Conservation (phyloP, 179 eudicot genomes). For the Beta macrorhiza region DNA sequence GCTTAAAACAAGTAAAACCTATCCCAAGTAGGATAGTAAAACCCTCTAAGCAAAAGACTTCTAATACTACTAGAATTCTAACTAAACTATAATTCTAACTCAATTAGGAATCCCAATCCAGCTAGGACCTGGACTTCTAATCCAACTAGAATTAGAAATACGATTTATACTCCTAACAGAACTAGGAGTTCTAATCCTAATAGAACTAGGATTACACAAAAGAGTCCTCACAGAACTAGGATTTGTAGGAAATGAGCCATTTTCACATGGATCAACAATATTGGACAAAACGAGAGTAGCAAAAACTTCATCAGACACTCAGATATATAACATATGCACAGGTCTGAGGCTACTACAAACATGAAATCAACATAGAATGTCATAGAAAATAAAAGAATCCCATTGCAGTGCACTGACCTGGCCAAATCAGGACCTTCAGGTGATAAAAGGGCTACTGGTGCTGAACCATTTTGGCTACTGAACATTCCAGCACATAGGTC, state of each 20-base stretch:
- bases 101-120: too few relatives aligned
- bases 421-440: constrained; percentile 37
- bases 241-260: neutral
- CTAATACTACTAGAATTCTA: too few relatives aligned
- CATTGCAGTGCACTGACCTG: constrained; percentile 41
- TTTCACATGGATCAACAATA: neutral
- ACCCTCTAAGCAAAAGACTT: too few relatives aligned
- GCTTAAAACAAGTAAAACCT: too few relatives aligned
- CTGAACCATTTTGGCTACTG: constrained; percentile 31
- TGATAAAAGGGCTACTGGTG: constrained; percentile 25
- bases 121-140: too few relatives aligned
- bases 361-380: neutral
- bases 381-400: neutral
- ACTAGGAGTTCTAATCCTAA: too few relatives aligned
- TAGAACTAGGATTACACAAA: too few relatives aligned
- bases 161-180: too few relatives aligned
- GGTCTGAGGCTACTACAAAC: neutral
- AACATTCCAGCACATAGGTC: constrained; percentile 38
- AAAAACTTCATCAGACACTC: neutral
- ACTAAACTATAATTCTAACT: too few relatives aligned
- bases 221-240: too few relatives aligned
- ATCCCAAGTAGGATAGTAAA: too few relatives aligned
- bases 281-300: neutral
- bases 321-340: neutral
- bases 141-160: too few relatives aligned